These are phyloP conservation scores for Ceratobasidium theobromae DNA, from an alignment of 1,284 basidiomycete species.

Conservation along the genomic window DNA sequence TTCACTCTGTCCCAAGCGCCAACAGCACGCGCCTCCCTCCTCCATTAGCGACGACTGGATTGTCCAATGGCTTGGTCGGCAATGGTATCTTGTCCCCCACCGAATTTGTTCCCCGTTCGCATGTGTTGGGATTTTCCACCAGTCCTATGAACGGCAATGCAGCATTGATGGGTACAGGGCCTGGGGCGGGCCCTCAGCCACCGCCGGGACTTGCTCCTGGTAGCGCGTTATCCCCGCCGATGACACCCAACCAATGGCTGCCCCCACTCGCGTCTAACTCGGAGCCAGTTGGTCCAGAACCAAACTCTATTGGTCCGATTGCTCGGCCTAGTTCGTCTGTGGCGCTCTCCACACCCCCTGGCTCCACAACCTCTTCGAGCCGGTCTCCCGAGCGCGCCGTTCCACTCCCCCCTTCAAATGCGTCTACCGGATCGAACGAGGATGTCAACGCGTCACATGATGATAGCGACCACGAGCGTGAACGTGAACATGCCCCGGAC, in stretches of 20 bases:
- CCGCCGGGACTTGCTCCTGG: constrained; percentile 3
- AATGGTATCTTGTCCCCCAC: constrained; percentile 26
- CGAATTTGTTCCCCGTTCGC: constrained; percentile 16
- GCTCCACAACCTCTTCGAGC: constrained; percentile 11
- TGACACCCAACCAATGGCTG: constrained; percentile 28
- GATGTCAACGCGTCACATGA: neutral
- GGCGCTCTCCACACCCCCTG: constrained; percentile 8
- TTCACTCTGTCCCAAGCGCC: constrained; percentile 59
- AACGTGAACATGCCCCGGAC: constrained; percentile 1
- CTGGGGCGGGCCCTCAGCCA: neutral
- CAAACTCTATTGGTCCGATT: constrained; percentile 15
- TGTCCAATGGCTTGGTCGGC: constrained; percentile 10
- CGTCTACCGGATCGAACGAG: constrained; percentile 22
- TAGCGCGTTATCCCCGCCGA: constrained; percentile 17
- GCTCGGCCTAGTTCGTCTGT: constrained; percentile 28
- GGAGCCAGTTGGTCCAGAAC: neutral
- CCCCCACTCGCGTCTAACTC: neutral
- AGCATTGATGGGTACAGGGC: constrained; percentile 4
- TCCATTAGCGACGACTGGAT: constrained; percentile 14
- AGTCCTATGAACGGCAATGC: constrained; percentile 22
- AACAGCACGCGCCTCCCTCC: constrained; percentile 11
- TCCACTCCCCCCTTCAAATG: constrained; percentile 30
- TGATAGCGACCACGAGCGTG: constrained; percentile 1
- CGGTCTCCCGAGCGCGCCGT: constrained; percentile 30
- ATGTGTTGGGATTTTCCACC: constrained; percentile 12